Base-by-base conservation (phyloP, 257 asterid genomes). In the Parsonsia alboflavescens region DNA sequence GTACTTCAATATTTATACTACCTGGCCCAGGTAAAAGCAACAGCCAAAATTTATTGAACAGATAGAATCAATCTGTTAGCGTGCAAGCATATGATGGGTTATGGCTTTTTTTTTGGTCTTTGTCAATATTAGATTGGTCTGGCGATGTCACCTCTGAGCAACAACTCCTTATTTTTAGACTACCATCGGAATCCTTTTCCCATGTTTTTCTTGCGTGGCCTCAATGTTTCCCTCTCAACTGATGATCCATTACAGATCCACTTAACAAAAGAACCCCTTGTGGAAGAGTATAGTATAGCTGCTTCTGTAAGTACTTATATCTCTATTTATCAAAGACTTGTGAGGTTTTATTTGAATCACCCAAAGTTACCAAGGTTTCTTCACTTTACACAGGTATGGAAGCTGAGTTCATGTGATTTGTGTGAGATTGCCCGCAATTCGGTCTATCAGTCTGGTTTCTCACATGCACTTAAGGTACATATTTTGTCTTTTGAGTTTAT, bases 371-470 rank as follows among this genome's bases (percentile, higher is more conserved):
- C 22, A 21, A 73, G 15, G 59, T 26, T 76, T 22, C 49, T 61
- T 33, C 8, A 21, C 39, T 64, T 22, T 17, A n/a, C 53, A 67
- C 87, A 93, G 98, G 97, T 93, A 13, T 93, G 98, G 98, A 93
- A 93, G 87, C 80, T 93, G 71, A 93, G 96, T 80, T 81, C 98
- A 7, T 93, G 98, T 41, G 97, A 93, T 85, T 77, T 93, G 74
- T 93, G 97, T 83, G 98, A 93, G 93, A 91, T 93, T 73, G 98
- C 98, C 76, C 96, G 96, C 75, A 93, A 93, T 84, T 93, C 98
- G 9, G 98, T 93, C 24, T 90, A 88, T 77, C 98, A 93, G 80
- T 91, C 98, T 46, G 98, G 97, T 67, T 93, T 93, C 79, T 93
- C 98, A 0, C 96, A 93, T 80, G 96, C 94, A 67, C 79, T 88